Evolutionary conservation across 2,329 filamentous ascomycete species (phyloP).

Genomic region (Coniochaeta sp.): DNA sequence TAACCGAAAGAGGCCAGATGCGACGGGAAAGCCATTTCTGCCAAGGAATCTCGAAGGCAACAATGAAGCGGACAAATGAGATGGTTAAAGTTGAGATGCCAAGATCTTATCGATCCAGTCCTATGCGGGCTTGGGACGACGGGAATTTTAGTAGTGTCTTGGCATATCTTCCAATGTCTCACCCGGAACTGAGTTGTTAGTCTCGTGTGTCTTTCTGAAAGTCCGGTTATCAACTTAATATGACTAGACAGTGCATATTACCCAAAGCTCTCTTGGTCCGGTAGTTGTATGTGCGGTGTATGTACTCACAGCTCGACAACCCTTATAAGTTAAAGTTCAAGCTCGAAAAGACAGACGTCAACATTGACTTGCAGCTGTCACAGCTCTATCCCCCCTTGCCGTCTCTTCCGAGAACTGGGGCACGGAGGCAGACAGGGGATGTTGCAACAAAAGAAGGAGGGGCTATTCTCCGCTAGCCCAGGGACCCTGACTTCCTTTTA

Average conservation of each 20-base stretch:
- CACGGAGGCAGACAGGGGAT: neutral
- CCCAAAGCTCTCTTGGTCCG: too few relatives aligned
- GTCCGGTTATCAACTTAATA: too few relatives aligned
- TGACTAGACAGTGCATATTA: too few relatives aligned
- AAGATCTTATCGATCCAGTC: neutral
- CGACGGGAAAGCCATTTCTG: neutral
- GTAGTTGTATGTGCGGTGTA: too few relatives aligned
- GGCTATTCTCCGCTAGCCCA: neutral
- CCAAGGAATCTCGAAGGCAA: neutral
- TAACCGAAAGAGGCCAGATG: neutral
- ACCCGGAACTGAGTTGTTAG: too few relatives aligned
- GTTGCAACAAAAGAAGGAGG: neutral
- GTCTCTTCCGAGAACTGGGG: neutral
- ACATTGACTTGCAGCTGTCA: neutral
- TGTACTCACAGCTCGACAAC: too few relatives aligned
- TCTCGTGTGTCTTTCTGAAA: too few relatives aligned
- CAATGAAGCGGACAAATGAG: neutral
- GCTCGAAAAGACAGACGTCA: too few relatives aligned
- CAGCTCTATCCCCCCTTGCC: neutral
- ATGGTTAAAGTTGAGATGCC: neutral
- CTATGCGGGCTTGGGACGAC: too few relatives aligned
- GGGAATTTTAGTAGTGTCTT: too few relatives aligned
- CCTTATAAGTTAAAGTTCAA: too few relatives aligned
- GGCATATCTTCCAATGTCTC: too few relatives aligned
- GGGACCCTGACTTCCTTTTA: neutral